A percentile compares a stretch with the other conserved stretches of the same genome.
Evolutionary conservation across 2,329 filamentous ascomycete genomes (phyloP).

Genomic region (Fusarium guadeloupense): DNA sequence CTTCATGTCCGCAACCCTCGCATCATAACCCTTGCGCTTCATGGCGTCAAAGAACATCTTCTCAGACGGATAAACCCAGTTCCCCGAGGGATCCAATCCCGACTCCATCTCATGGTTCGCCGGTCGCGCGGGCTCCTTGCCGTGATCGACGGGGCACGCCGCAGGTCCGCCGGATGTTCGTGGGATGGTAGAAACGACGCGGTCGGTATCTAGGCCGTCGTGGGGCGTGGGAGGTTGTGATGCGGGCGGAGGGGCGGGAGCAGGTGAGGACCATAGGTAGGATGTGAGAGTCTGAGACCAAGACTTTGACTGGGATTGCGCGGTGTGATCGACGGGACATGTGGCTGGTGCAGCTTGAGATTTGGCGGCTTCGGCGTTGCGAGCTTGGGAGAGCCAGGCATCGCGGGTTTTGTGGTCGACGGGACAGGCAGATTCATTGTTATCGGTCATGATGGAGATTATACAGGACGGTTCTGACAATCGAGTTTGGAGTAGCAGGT

Average conservation of each 20-base stretch:
- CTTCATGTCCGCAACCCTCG: conserved; percentile 78
- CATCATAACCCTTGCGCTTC: conserved; percentile 85
- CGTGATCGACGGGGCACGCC: conserved; percentile 53
- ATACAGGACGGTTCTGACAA: background rate
- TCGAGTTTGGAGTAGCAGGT: background rate
- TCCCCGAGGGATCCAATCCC: conserved; percentile 76
- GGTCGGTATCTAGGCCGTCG: conserved; percentile 67
- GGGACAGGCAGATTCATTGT: conserved; percentile 68
- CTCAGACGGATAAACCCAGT: conserved; percentile 98
- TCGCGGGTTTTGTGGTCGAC: conserved; percentile 91
- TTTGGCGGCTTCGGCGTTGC: conserved; percentile 57
- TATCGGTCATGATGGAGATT: conserved; percentile 42
- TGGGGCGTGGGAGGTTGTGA: conserved; percentile 18
- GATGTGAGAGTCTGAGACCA: conserved; percentile 57
- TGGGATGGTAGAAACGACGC: conserved; percentile 83
- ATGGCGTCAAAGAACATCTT: conserved; percentile 99
- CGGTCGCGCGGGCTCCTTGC: conserved; percentile 40
- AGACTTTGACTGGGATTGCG: conserved; percentile 45
- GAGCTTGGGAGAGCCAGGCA: conserved; percentile 81
- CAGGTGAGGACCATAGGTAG: conserved; percentile 52
- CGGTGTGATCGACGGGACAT: conserved; percentile 49
- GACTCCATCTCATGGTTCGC: conserved; percentile 84
- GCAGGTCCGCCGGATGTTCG: conserved; percentile 59
- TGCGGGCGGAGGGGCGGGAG: conserved; percentile 29
- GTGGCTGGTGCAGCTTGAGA: conserved; percentile 38